Base-by-base conservation (phyloP, 139 green algal genomes). In the Trebouxia sp. region DNA sequence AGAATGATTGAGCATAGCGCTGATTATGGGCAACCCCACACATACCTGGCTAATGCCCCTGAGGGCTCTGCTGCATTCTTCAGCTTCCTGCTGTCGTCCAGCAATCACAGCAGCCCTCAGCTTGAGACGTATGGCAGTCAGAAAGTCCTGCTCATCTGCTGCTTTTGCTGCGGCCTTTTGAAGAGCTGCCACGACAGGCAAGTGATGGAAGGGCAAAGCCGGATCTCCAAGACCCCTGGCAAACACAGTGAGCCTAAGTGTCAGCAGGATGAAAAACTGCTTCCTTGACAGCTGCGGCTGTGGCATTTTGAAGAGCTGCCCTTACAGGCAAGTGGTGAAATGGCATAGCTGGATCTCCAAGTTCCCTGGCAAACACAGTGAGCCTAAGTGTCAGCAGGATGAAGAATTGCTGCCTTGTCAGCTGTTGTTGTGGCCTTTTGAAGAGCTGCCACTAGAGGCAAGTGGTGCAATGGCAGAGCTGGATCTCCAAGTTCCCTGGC, bases 251-350 rank as follows among this genome's bases (percentile, higher is more conserved):
- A 53, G 47, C 15, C 14, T 26, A 14, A 65, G 15, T 37, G 32
- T 65, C 22, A 65, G 55, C 15, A 65, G 24, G 55, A 24, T 37
- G 22, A 32, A 26, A 0, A 65, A n/a, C n/a, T n/a, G n/a, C n/a
- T n/a, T n/a, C n/a, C n/a, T n/a, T n/a, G n/a, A n/a, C n/a, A n/a
- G 58, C 58, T 24, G 58, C 58, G 22, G 58, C 58, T 69, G 30
- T 30, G 41, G 58, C 58, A 6, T 69, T 69, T 69, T 12, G 6
- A 0, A 69, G 30, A 30, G 30, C 58, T 26, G 58, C 58, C 30
- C 22, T 6, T 22, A 69, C 30, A 24, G 58, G 58, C 30, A 69
- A 3, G 8, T 69, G 28, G 24, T 69, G 58, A 10, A 69, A 69
- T 24, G 58, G 58, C 58, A 69, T 17, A 69, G 6, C 58, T 24